Conservation (phyloP, 257 asterid genomes). For the Solanum medicagineum region DNA sequence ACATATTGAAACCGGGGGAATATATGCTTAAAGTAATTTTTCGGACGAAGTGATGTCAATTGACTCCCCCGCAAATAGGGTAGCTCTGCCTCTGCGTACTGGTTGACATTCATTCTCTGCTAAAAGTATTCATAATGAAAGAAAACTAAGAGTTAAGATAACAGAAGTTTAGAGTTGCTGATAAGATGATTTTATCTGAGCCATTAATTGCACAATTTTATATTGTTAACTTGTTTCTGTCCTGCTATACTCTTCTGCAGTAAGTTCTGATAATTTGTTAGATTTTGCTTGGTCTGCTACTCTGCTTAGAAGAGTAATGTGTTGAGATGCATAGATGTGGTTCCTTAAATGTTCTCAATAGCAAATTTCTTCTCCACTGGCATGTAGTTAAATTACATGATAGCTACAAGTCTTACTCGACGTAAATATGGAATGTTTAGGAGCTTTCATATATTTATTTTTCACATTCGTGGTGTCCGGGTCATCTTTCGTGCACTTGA, state of each 20-base stretch:
- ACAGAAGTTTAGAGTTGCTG: neutral
- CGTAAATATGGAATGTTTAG: neutral
- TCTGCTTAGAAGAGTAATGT: neutral
- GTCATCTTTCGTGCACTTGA: neutral
- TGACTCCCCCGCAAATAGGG: neutral
- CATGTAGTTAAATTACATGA: neutral
- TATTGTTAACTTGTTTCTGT: neutral
- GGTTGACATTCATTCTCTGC: neutral
- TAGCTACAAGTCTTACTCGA: neutral
- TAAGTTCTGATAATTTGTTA: neutral
- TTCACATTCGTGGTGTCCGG: neutral
- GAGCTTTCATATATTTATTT: neutral
- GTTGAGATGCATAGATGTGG: neutral
- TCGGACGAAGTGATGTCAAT: neutral
- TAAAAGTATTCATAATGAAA: neutral
- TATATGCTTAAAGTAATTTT: neutral
- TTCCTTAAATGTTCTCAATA: neutral
- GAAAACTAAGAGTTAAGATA: neutral
- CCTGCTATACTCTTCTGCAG: neutral
- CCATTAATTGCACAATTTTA: neutral
- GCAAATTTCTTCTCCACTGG: neutral
- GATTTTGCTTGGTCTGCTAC: neutral
- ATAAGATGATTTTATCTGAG: neutral
- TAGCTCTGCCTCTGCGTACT: neutral
- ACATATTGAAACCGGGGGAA: too few relatives aligned